phyloP scores from a whole-genome alignment of 768 basidiomycete genomes.

The Kwoniella sp. region DNA sequence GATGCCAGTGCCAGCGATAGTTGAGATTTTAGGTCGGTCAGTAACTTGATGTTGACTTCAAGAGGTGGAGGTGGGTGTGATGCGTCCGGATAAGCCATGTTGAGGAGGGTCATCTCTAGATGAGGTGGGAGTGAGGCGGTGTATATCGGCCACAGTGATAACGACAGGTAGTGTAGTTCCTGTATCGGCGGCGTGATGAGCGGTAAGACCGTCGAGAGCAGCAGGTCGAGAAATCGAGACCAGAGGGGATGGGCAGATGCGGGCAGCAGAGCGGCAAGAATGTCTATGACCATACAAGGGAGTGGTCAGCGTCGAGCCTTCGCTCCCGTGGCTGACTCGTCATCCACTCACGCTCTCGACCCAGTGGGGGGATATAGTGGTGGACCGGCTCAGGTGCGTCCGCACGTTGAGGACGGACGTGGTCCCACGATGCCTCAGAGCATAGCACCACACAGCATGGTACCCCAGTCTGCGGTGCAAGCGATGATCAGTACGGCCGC shows the following conservation, averaged over 20 bases:
- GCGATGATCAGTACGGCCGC: too few species aligned
- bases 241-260: conserved; percentile 38
- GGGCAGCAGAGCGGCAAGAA: conserved; percentile 18
- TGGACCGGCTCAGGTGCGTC: conserved; percentile 44
- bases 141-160: conserved; percentile 46
- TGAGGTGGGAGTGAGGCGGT: conserved; percentile 34
- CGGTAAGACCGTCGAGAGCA: conserved; percentile 33
- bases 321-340: too few species aligned
- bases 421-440: conserved; percentile 42
- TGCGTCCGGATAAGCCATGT: not conserved
- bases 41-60: conserved; percentile 35
- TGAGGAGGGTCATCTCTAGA: conserved; percentile 22
- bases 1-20: conserved; percentile 35
- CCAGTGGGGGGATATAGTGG: conserved; percentile 29
- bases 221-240: conserved; percentile 44
- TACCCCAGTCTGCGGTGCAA: conserved; percentile 19
- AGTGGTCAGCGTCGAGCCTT: not conserved
- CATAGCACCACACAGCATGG: conserved; percentile 33
- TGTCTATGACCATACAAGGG: conserved; percentile 16
- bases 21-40: conserved; percentile 45
- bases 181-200: conserved; percentile 20
- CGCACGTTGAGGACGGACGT: conserved; percentile 35
- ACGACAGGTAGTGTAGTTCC: conserved; percentile 34
- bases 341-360: conserved; percentile 32
- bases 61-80: conserved; percentile 21